Evolutionary conservation across 2,329 filamentous ascomycete genomes (phyloP).

Genomic region (Penicillium sp.): DNA sequence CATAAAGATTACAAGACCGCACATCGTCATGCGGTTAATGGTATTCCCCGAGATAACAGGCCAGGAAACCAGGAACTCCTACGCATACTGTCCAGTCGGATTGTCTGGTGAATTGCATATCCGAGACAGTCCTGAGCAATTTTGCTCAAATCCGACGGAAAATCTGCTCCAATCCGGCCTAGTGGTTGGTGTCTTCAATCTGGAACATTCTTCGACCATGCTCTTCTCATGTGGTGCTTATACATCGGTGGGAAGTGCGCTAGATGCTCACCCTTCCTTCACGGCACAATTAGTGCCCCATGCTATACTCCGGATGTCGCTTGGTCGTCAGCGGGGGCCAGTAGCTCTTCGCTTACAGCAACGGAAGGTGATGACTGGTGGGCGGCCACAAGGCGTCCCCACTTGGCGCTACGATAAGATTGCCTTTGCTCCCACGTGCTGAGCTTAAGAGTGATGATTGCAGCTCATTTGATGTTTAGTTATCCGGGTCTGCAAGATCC

Average conservation of each 20-base stretch:
- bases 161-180: background rate
- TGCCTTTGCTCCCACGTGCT: conserved; percentile 8
- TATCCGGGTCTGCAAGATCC: conserved; percentile 6
- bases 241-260: conserved; percentile 40
- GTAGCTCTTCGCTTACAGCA: conserved; percentile 10
- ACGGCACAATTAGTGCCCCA: conserved; percentile 26
- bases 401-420: conserved; percentile 9
- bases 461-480: background rate
- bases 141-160: background rate
- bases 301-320: background rate
- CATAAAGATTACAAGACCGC: background rate
- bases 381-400: background rate
- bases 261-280: conserved; percentile 39
- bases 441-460: conserved; percentile 17
- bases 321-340: background rate
- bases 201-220: background rate
- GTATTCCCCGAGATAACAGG: background rate
- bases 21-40: too few species aligned
- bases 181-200: background rate
- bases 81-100: background rate
- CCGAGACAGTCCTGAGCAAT: background rate
- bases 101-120: too few species aligned
- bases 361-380: background rate
- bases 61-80: background rate
- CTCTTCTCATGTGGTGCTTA: conserved; percentile 53